Conservation (phyloP, 805 yeast species). For the Teunomyces barrocoloradensis region DNA sequence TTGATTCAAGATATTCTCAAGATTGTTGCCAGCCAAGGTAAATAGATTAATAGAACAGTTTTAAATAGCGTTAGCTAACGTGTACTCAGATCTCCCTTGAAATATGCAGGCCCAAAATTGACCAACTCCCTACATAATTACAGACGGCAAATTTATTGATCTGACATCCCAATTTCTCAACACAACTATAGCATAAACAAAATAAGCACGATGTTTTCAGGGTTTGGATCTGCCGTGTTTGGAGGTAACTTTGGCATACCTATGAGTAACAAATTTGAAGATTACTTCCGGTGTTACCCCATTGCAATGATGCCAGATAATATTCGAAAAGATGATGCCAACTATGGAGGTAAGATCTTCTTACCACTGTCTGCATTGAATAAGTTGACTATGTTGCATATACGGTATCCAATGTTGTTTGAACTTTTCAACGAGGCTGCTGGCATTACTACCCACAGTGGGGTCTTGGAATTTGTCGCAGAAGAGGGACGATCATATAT, state of each 20-base stretch:
- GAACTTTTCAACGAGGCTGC: conserved; percentile 68
- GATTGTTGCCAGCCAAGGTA: conserved; percentile 14
- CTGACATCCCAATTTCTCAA: neutral
- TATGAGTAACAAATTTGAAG: conserved; percentile 57
- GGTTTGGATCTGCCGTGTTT: conserved; percentile 39
- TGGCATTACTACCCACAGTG: conserved; percentile 70
- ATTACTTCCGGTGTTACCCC: conserved; percentile 90
- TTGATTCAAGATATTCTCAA: conserved; percentile 28
- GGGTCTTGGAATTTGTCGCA: conserved; percentile 93
- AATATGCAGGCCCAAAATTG: neutral
- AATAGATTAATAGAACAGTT: neutral
- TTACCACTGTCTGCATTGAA: conserved; percentile 90
- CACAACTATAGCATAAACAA: neutral
- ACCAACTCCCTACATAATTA: neutral
- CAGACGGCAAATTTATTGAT: conserved; percentile 1
- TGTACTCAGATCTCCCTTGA: neutral
- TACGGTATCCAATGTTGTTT: conserved; percentile 95
- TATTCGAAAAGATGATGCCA: conserved; percentile 69
- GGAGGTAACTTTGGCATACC: conserved; percentile 36
- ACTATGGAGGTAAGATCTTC: conserved; percentile 94
- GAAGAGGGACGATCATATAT: conserved; percentile 95
- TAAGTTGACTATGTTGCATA: conserved; percentile 84
- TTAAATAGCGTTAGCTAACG: neutral
- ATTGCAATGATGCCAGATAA: conserved; percentile 83
- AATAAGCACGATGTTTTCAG: conserved; percentile 33